Base-by-base conservation (phyloP, 179 eudicot species). In the Spergularia azorica region DNA sequence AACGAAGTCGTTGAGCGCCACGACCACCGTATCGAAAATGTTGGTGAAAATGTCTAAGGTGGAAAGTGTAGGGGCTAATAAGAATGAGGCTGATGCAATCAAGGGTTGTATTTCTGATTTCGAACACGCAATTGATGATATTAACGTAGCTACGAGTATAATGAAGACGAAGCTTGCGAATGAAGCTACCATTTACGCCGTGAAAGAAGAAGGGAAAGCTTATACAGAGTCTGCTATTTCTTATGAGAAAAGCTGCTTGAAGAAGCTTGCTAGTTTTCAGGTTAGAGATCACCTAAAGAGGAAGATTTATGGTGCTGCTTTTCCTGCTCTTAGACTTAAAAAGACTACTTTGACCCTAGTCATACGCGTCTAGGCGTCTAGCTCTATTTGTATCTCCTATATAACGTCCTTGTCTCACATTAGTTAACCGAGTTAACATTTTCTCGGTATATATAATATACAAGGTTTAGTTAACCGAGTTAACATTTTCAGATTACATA, bases 311-410 rank as follows among this genome's bases (percentile, higher is more conserved):
- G 52, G 3, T 39, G 52, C 38, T 38, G 6, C 58, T 72, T 72
- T 48, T 20, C 38, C 75, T 0, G 17, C 54, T n/a, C 51, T 72
- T 57, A 72, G 39, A 12, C 75, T 72, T 58, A 72, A 72, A 48
- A 38, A 16, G 48, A 58, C 57, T 6, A 72, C 64, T 72, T 57
- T 38, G 9, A 41, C n/a, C 9, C 38, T 72, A 15, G 65, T 72
- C 8, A 36, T 20, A 0, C 32, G 75, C 15, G n/a, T 72, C n/a
- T 72, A 72, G 51, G 75, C 15, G n/a, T 72, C n/a, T 72, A 72
- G 51, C 38, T 39, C 38, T n/a, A 26, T 71, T 26, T 26, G 32
- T 26, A 26, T 21, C 2, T 13, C 51, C 10, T 67, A 11, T 21
- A 43, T 26, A 26, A 1, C 32, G 48, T 7, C 48, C 48, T 43